These are phyloP conservation scores for Bonia amplexicaulis DNA, from an alignment of 176 grass and related monocot genomes.

Conservation along the genomic window DNA sequence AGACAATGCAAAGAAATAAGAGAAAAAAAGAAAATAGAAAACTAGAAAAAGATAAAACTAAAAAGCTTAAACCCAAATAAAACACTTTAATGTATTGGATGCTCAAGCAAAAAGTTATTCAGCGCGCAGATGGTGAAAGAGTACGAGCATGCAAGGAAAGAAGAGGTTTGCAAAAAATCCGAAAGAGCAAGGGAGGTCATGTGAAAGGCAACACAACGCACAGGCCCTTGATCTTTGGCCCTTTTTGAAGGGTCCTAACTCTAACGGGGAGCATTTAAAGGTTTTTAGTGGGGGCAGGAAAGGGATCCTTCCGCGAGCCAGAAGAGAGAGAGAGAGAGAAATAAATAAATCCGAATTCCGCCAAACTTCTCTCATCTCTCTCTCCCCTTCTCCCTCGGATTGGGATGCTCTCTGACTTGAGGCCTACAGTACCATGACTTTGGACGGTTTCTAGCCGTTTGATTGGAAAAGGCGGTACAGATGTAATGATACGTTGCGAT, in stretches of 20 bases:
- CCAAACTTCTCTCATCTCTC: conserved; percentile 36
- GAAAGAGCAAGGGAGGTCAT: conserved; percentile 16
- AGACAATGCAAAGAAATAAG: no score
- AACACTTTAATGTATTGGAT: conserved; percentile 2
- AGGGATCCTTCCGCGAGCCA: conserved; percentile 28
- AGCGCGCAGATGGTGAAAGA: not conserved
- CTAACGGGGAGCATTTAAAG: conserved; percentile 36
- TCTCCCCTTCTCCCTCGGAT: not conserved
- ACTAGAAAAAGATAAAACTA: no score
- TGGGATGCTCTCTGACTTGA: no score
- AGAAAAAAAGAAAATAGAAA: no score
- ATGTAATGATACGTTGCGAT: no score
- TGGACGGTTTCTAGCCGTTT: no score
- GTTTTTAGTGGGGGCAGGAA: conserved; percentile 43
- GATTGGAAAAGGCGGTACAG: no score
- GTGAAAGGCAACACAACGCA: conserved; percentile 31
- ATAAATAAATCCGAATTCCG: conserved; percentile 45
- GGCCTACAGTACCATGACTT: no score
- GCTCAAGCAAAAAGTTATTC: not conserved
- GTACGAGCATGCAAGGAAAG: conserved; percentile 10
- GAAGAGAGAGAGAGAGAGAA: not conserved
- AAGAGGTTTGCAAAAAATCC: conserved; percentile 14
- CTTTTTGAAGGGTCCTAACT: conserved; percentile 15
- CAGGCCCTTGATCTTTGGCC: conserved; percentile 29
- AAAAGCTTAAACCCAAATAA: no score